A percentile compares a stretch with the other conserved stretches of the same genome.
phyloP scores from a whole-genome alignment of 2,329 filamentous ascomycete species.

The Pezicula carpinea region DNA sequence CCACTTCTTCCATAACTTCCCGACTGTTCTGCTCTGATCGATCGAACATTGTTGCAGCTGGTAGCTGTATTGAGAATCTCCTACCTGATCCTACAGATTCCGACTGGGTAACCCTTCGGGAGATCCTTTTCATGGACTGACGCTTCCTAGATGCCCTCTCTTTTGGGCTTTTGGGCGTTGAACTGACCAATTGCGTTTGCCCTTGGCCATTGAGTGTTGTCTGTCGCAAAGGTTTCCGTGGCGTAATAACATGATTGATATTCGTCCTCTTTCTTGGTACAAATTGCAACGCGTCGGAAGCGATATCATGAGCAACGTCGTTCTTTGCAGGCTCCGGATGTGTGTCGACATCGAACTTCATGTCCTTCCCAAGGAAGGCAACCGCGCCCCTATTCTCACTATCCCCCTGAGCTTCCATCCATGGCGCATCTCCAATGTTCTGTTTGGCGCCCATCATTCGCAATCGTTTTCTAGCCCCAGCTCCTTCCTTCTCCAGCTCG shows the following conservation, averaged over 20 bases:
- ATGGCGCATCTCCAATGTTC: conserved; percentile 28
- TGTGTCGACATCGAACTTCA: too few species aligned
- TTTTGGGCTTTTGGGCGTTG: background rate
- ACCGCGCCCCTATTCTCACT: background rate
- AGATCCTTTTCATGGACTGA: conserved; percentile 20
- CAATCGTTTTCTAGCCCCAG: conserved; percentile 30
- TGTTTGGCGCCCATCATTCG: conserved; percentile 28
- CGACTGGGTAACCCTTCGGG: conserved; percentile 8
- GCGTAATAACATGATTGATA: conserved; percentile 27
- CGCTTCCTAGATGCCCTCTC: conserved; percentile 13
- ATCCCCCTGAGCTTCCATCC: conserved; percentile 16
- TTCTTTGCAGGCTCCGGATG: too few species aligned
- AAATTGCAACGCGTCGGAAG: conserved; percentile 15
- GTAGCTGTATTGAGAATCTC: background rate
- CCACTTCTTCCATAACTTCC: too few species aligned
- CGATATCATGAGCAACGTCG: background rate
- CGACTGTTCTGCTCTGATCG: too few species aligned
- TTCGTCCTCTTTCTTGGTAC: conserved; percentile 29
- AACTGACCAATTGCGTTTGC: background rate
- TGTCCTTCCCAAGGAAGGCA: background rate
- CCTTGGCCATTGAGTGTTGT: conserved; percentile 6
- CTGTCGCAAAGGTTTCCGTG: conserved; percentile 21
- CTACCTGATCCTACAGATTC: conserved; percentile 1
- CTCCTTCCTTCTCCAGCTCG: conserved; percentile 32
- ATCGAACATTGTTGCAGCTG: background rate